Base-by-base conservation (phyloP, 2,329 filamentous ascomycete species). In the Aspergillus caelatus region DNA sequence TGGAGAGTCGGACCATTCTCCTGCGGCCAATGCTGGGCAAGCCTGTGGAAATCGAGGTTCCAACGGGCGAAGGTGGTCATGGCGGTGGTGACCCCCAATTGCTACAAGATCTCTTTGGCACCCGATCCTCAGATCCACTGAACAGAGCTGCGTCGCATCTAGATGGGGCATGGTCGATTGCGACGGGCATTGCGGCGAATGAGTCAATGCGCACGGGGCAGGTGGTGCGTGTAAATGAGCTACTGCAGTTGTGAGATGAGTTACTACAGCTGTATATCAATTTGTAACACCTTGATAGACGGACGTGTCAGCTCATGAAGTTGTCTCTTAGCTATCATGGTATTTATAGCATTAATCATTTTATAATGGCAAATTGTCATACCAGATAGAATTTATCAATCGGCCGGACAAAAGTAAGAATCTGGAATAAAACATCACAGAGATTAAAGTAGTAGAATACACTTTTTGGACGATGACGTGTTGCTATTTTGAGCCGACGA, bases 151-250 rank as follows among this genome's bases (percentile, higher is more conserved):
- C 86, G 2, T 86, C 82, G 62, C 85, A 88, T 69, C 69, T 88
- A 4, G 86, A 88, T 63, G 86, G 86, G 0, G 86, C 86, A 0
- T 75, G 84, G 60, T 87, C 85, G 0, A 88, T 88, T 39, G 65
- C 88, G 61, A 88, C 85, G 0, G 86, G 86, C 0, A 86, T 88
- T 56, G 85, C 85, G 6, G 86, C 85, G 0, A 88, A 88, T 61
- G 78, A 77, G 63, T 87, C 85, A 0, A 86, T 88, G 26, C 81
- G 81, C 0, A 88, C 84, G 0, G 85, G 85, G 0, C 81, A 86
- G 63, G 82, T 85, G 0, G 82, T 89, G 0, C 82, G 82, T 41
- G 84, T 88, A 0, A 83, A 86, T 57, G 85, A 88, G 64, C 62
- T 77, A 10, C 52, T 67, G 16, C 32, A 36, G 41, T 41, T 61